Evolutionary conservation across 225 moss, liverwort and hornwort genomes (phyloP).

Genomic region (Anthoceros angustus): DNA sequence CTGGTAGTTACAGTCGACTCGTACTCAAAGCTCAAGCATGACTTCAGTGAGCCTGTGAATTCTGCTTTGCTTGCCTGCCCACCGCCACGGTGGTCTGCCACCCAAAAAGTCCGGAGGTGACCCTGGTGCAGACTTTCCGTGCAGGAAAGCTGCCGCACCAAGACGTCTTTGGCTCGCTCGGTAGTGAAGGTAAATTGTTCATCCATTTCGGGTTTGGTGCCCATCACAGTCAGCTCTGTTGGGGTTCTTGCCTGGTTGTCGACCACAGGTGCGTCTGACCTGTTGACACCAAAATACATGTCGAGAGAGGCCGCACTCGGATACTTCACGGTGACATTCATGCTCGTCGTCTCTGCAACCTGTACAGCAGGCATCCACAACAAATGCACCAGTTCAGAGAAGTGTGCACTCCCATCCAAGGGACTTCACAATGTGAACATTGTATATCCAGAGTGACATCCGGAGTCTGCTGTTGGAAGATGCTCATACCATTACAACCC

Average conservation of each 20-base stretch:
- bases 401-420: background rate
- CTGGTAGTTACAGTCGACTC: background rate
- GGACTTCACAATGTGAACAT: background rate
- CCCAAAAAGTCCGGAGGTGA: constrained; percentile 31
- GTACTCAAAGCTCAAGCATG: background rate
- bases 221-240: constrained; percentile 14
- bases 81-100: constrained; percentile 10
- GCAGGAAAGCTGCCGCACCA: constrained; percentile 17
- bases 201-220: constrained; percentile 20
- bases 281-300: constrained; percentile 18
- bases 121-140: constrained; percentile 30
- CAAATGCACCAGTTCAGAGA: background rate
- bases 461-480: background rate
- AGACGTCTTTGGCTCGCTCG: constrained; percentile 15
- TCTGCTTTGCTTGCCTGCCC: constrained; percentile 13
- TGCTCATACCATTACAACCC: constrained; percentile 21
- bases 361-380: constrained; percentile 3
- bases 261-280: constrained; percentile 6
- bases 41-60: constrained; percentile 7
- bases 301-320: constrained; percentile 20
- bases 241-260: background rate
- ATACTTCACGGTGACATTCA: constrained; percentile 18
- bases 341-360: constrained; percentile 25
- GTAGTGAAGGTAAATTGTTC: constrained; percentile 16
- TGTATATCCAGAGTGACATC: background rate